These are phyloP conservation scores for Ramularia collo-cygni DNA, from an alignment of 2,329 filamentous ascomycete species.

Conservation along the genomic window DNA sequence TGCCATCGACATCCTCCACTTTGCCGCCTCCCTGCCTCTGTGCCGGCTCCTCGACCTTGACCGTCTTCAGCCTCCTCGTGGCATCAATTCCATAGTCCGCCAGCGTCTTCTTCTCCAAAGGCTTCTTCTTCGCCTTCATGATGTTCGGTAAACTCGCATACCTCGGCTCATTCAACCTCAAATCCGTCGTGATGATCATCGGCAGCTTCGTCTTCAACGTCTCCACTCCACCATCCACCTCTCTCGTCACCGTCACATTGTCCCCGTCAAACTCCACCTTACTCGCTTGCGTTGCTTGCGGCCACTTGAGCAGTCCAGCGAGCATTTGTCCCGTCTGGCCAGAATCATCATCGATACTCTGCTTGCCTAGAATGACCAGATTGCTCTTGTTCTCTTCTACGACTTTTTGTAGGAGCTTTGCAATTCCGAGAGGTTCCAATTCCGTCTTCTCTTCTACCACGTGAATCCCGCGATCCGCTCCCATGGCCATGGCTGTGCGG, in stretches of 20 bases:
- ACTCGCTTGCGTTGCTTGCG: constrained; percentile 88
- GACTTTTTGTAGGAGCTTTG: constrained; percentile 75
- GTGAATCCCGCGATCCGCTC: constrained; percentile 85
- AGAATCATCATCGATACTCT: constrained; percentile 95
- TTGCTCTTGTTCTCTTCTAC: constrained; percentile 82
- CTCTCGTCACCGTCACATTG: constrained; percentile 68
- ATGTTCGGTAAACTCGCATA: constrained; percentile 97
- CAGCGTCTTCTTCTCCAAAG: constrained; percentile 83
- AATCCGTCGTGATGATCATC: constrained; percentile 89
- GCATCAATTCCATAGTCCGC: constrained; percentile 73
- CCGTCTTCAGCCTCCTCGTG: constrained; percentile 70
- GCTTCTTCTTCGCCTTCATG: constrained; percentile 99
- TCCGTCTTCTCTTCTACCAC: constrained; percentile 63
- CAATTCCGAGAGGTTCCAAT: constrained; percentile 83
- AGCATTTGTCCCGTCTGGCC: constrained; percentile 98
- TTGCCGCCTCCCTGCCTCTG: constrained; percentile 88
- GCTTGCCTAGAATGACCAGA: constrained; percentile 89
- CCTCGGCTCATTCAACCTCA: constrained; percentile 88
- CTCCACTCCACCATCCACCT: constrained; percentile 94
- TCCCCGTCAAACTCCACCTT: constrained; percentile 72
- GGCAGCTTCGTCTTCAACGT: constrained; percentile 80
- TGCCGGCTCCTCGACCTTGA: constrained; percentile 86
- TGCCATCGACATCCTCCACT: constrained; percentile 94
- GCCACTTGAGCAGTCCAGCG: constrained; percentile 83
- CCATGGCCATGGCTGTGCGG: constrained; percentile 97